A percentile compares a stretch with the other conserved stretches of the same genome.
Evolutionary conservation across 306 rosid genomes (phyloP).

Genomic region (Abrus precatorius): DNA sequence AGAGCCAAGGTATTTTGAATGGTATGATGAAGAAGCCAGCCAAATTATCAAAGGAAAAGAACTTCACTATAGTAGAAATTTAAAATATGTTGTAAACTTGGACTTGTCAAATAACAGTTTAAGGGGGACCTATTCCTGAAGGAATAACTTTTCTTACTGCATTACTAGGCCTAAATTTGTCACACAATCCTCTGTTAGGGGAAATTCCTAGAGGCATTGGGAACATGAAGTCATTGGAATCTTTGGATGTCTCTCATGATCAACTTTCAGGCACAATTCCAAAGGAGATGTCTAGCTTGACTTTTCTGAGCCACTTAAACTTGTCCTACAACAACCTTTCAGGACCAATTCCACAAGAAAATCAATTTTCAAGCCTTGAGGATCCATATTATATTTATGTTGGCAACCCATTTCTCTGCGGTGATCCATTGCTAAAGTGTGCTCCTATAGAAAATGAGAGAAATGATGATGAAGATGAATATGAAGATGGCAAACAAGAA

Average conservation of each 20-base stretch:
- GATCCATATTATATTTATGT: constrained; percentile 16
- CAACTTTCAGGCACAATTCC: constrained; percentile 43
- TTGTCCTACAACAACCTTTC: constrained; percentile 44
- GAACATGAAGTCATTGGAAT: constrained; percentile 33
- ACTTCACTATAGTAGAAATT: constrained; percentile 10
- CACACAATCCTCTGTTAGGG: constrained; percentile 26
- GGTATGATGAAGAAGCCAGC: constrained; percentile 21
- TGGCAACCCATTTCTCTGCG: constrained; percentile 46
- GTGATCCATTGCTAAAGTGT: constrained; percentile 2
- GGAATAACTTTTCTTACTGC: constrained; percentile 14
- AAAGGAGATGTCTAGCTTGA: constrained; percentile 1
- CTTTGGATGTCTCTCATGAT: constrained; percentile 31
- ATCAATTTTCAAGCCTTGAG: neutral
- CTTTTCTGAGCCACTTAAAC: constrained; percentile 11
- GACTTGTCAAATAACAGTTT: constrained; percentile 42
- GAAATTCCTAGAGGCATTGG: constrained; percentile 14
- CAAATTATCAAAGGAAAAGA: constrained; percentile 24
- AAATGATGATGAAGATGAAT: constrained; percentile 23
- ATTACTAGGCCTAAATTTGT: constrained; percentile 22
- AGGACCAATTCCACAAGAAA: constrained; percentile 33
- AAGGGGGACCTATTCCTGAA: constrained; percentile 35
- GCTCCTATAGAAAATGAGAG: no score
- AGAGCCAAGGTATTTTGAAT: neutral
- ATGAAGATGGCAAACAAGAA: neutral
- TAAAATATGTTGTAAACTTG: constrained; percentile 1